Conservation (phyloP, 2,329 filamentous ascomycete genomes). For the Pestalotiopsis sp. region DNA sequence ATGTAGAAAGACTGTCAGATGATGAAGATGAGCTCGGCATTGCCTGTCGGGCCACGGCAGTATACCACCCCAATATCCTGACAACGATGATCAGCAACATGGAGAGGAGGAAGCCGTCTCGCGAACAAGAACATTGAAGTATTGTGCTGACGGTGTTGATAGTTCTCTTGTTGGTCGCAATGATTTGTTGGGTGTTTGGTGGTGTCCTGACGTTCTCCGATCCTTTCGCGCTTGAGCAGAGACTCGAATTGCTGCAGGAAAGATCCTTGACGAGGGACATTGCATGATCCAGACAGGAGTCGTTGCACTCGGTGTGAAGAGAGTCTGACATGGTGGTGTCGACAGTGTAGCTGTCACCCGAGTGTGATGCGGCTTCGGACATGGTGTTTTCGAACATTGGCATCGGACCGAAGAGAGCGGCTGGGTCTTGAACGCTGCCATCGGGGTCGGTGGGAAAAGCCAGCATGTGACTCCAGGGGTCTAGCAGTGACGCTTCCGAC, state of each 20-base stretch:
- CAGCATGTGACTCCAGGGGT: not conserved
- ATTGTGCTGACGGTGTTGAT: slow-evolving; percentile 27
- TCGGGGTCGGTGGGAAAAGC: not conserved
- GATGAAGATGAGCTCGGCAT: not conserved
- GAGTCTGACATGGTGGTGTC: not conserved
- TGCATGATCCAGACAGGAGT: not conserved
- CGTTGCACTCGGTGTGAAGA: not conserved
- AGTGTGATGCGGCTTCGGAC: not conserved
- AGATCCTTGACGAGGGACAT: slow-evolving; percentile 1
- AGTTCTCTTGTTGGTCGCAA: not conserved
- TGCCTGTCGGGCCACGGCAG: not conserved
- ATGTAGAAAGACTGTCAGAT: not conserved
- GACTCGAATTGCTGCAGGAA: not conserved
- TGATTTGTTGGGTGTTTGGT: not conserved
- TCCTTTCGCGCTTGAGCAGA: not conserved
- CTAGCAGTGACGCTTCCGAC: not conserved
- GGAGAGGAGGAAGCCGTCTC: not conserved
- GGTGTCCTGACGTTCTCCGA: not conserved
- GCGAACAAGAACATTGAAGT: not conserved
- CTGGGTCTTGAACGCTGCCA: not conserved
- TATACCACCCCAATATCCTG: not conserved
- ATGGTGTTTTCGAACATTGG: not conserved
- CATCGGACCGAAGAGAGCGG: not conserved
- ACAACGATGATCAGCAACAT: not conserved
- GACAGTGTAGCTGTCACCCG: not conserved